A percentile compares a stretch with the other conserved stretches of the same genome.
Evolutionary conservation across 805 yeast species (phyloP).

Genomic region (Lachancea nothofagi): DNA sequence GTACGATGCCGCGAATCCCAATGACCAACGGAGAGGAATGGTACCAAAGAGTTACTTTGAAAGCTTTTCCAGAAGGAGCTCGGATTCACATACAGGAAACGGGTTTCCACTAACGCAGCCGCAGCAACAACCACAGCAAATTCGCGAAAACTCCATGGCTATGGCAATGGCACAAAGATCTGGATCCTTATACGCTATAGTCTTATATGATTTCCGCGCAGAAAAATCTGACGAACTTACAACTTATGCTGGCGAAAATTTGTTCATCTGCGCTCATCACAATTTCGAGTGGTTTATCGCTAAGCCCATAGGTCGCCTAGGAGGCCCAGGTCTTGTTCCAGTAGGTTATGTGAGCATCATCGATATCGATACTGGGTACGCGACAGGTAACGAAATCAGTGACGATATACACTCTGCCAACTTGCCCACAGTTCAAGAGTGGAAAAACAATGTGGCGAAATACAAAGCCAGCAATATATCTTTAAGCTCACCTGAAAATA

Average conservation of each 20-base stretch:
- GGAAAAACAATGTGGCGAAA: conserved; percentile 87
- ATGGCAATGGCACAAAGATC: conserved; percentile 13
- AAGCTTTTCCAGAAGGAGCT: conserved; percentile 52
- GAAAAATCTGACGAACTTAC: conserved; percentile 74
- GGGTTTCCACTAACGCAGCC: conserved; percentile 6
- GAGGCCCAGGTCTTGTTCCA: conserved; percentile 97
- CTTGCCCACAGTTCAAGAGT: conserved; percentile 89
- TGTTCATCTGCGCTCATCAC: conserved; percentile 93
- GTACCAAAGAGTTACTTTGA: conserved; percentile 86
- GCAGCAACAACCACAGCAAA: not conserved
- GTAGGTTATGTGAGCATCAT: conserved; percentile 82
- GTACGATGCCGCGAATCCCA: conserved; percentile 87
- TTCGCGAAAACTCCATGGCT: conserved; percentile 1
- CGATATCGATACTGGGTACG: conserved; percentile 61
- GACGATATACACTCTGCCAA: conserved; percentile 60
- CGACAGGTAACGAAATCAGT: conserved; percentile 48
- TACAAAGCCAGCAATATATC: conserved; percentile 88
- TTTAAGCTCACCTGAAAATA: conserved; percentile 48
- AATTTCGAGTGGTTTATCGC: conserved; percentile 97
- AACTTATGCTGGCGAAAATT: conserved; percentile 78
- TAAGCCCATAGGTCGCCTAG: conserved; percentile 87
- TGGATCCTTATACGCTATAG: conserved; percentile 70
- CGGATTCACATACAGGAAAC: conserved; percentile 14
- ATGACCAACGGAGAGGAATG: conserved; percentile 69
- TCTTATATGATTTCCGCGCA: conserved; percentile 81